Base-by-base conservation (phyloP, 228 moss, liverwort and hornwort species). In the Sphagnum magellanicum region DNA sequence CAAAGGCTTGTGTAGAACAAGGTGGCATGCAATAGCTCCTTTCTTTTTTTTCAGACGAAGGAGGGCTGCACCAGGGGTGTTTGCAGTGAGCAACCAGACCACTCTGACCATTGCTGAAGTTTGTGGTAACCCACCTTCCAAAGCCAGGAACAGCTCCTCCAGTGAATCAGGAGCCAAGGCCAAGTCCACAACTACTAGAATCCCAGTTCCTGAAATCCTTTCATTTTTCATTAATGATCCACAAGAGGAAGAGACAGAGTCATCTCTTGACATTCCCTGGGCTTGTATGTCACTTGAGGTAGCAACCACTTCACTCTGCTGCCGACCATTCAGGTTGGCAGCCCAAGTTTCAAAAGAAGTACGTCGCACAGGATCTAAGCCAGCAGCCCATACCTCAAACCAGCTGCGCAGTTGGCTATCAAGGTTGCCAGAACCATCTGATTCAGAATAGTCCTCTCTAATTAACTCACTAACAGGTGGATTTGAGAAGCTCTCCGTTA, bases 1-100 rank as follows among this genome's bases (percentile, higher is more conserved):
- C 59, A 84, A 73, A 58, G 84, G 84, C 17, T 84, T 84, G 71
- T 84, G 81, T 62, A 84, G 63, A 73, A 81, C 64, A 50, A 84
- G 81, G 63, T 81, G 81, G 51, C 78, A 81, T 10, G 81, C 75
- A 50, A 78, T 52, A 17, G 75, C 64, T 57, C 81, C 81, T 64
- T 84, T 78, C 55, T 55, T 55, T 12, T 4, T 55, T 32, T 81
- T 84, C 65, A 84, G 50, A 49, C 73, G 59, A 60, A 81, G 81
- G n/a, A 84, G 75, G 14, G 67, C 58, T 59, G 49, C 48, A 59
- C 84, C 76, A 6, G 84, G 84, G 50, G 84, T 84, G 59, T 74
- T 81, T 7, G 81, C 77, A 48, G 84, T 81, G 51, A 81, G 73
- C 70, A 84, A 52, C 84, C 84, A 84, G 11, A 81, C 84, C 1